Base-by-base conservation (phyloP, 352 stramenopile species). In the Phytophthora macrochlamydospora region DNA sequence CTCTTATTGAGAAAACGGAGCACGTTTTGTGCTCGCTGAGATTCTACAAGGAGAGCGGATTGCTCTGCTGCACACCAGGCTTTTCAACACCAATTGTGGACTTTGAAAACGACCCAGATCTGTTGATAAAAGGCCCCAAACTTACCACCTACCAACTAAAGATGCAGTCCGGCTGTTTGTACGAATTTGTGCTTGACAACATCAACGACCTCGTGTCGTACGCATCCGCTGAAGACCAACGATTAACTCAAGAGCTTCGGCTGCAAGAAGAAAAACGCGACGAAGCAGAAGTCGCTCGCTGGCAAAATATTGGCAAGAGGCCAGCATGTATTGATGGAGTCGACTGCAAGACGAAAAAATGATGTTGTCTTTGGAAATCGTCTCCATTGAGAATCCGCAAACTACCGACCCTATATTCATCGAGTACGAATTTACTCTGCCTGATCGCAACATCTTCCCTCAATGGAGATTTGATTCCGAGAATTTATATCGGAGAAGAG, bases 131-230 rank as follows among this genome's bases (percentile, higher is more conserved):
- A 49, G 81, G 78, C 0, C 70, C 76, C 0, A 77, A 75, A 54
- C 72, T 91, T 18, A 73, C 79, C 18, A 89, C 78, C 2, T 87
- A 85, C 37, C 67, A 65, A 24, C n/a, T 86, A 43, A 35, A 42
- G n/a, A 54, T 63, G 7, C 18, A 6, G 13, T 81, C 18, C 0
- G 83, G 81, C 0, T 76, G 62, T 28, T 58, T 77, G 7, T 90
- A 81, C 53, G 82, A 93, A 42, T 90, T 84, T 54, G 74, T 80
- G 9, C 37, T 91, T 1, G 77, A 91, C 43, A 93, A 91, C 12
- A 65, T 61, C 24, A 85, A 80, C 43, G 79, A 91, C 28, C 43
- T 91, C 12, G 37, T 79, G n/a, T 78, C 79, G 0, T 44, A 78
- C 38, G 71, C 72, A 9, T 83, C 69, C 0, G 28, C 42, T 18